Evolutionary conservation across 2,329 filamentous ascomycete species (phyloP), one percentile per base, ranked within the genome.

Genomic region (Coniochaeta ligniaria): DNA sequence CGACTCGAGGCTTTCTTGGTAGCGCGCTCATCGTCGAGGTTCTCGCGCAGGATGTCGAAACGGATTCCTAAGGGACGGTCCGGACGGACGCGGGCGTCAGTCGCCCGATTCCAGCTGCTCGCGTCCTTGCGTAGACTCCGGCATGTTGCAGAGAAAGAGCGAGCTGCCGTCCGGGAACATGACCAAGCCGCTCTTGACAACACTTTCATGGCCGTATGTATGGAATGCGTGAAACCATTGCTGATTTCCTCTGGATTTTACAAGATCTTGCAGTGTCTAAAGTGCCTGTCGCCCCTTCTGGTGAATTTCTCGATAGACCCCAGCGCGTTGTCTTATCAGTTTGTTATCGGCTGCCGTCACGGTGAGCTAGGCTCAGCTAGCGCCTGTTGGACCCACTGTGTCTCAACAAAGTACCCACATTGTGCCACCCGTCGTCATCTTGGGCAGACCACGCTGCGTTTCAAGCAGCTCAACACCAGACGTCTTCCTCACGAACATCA

Each of bases 181-280:
- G 56, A 65, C 65, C 62, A 63, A 35, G 62, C 60, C 47, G 61
- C 38, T 57, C 62, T 62, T 43, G 65, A 64, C 62, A 69, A 54
- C 43, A 63, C 63, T 59, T 66, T 68, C 68, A 69, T 69, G 61
- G 59, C 68, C 59, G 63, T 62, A 52, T 60, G 56, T 43, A 14
- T 33, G 47, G 59, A 16, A 41, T 52, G 52, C 59, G 59, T 60
- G 31, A 52, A 61, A 35, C 50, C 26, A 57, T 57, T 52, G 47
- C 47, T 52, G 47, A 52, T 31, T 28, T 52, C 24, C 16, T 28
- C 6, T 2, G n/a, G 26, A 31, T 16, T 28, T 31, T 17, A 20
- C 41, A 45, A 31, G 28, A 31, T 31, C 28, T 31, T 31, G 28
- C 28, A 31, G 28, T 31, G 28, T 31, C n/a, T n/a, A n/a, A 28